These are phyloP conservation scores for Nakaseomyces glabratus DNA, from an alignment of 1,139 yeast species.

Conservation along the genomic window DNA sequence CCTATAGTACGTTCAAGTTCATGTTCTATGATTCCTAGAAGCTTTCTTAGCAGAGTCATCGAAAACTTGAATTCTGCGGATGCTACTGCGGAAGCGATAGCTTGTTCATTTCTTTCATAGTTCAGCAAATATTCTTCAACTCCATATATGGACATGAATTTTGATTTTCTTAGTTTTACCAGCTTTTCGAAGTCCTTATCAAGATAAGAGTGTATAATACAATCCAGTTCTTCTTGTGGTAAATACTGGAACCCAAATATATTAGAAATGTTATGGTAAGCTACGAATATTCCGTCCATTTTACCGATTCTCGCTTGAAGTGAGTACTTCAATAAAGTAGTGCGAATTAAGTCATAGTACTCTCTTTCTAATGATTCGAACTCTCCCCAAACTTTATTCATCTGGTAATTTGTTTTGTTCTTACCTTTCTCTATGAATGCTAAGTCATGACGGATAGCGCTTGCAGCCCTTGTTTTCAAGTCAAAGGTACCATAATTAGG, in stretches of 20 bases:
- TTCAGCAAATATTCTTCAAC: conserved; percentile 18
- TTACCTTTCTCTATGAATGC: conserved; percentile 47
- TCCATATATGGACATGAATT: conserved; percentile 26
- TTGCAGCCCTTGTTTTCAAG: conserved; percentile 82
- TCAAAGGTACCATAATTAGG: conserved; percentile 94
- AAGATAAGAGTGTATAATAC: conserved; percentile 39
- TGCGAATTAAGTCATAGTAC: conserved; percentile 59
- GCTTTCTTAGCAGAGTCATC: conserved; percentile 44
- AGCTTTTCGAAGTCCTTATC: conserved; percentile 15
- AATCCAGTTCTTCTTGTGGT: conserved; percentile 65
- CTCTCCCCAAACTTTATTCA: conserved; percentile 50
- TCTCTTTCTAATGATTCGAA: conserved; percentile 79
- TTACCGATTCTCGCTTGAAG: conserved; percentile 90
- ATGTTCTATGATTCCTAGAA: conserved; percentile 38
- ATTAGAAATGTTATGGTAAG: conserved; percentile 73
- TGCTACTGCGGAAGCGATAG: conserved; percentile 48
- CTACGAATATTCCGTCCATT: conserved; percentile 93
- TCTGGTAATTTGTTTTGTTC: conserved; percentile 56
- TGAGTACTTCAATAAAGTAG: conserved; percentile 74
- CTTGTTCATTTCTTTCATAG: conserved; percentile 18
- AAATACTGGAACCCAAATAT: conserved; percentile 89
- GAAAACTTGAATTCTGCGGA: conserved; percentile 64
- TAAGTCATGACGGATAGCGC: conserved; percentile 74
- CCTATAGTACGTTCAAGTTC: conserved; percentile 19
- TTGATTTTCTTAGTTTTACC: conserved; percentile 29